These are phyloP conservation scores for Fusarium austroafricanum DNA, from an alignment of 2,329 filamentous ascomycete species.

Conservation along the genomic window DNA sequence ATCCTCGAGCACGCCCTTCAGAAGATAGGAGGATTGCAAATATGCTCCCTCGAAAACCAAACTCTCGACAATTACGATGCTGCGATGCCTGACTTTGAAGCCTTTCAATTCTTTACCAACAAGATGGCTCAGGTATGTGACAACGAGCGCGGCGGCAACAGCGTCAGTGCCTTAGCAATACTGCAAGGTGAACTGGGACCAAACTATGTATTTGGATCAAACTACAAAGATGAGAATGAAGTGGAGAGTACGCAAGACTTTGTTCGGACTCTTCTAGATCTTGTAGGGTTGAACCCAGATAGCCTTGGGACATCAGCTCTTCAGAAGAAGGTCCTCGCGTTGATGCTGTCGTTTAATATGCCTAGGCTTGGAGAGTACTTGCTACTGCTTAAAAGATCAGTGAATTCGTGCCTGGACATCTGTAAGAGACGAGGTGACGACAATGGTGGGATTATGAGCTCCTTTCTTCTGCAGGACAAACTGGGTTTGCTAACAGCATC, in stretches of 20 bases:
- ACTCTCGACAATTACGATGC: not conserved
- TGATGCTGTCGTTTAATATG: constrained; percentile 12
- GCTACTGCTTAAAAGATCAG: not conserved
- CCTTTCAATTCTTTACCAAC: not conserved
- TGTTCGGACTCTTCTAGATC: not conserved
- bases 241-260: not conserved
- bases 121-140: constrained; percentile 16
- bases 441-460: not conserved
- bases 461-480: too few relatives aligned
- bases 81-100: not conserved
- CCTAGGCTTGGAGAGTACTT: not conserved
- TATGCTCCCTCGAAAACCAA: not conserved
- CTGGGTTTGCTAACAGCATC: too few relatives aligned
- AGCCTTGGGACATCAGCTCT: not conserved
- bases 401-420: not conserved
- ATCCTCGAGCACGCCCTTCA: constrained; percentile 2
- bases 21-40: not conserved
- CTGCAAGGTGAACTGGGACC: not conserved
- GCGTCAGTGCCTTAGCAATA: constrained; percentile 3
- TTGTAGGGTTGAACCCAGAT: constrained; percentile 17
- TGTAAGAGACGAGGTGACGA: not conserved
- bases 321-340: constrained; percentile 19
- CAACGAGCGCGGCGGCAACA: constrained; percentile 1
- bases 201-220: not conserved
- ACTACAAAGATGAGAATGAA: not conserved